Evolutionary conservation across 23 red algal genomes (phyloP).

Genomic region (Chondrus crispus): DNA sequence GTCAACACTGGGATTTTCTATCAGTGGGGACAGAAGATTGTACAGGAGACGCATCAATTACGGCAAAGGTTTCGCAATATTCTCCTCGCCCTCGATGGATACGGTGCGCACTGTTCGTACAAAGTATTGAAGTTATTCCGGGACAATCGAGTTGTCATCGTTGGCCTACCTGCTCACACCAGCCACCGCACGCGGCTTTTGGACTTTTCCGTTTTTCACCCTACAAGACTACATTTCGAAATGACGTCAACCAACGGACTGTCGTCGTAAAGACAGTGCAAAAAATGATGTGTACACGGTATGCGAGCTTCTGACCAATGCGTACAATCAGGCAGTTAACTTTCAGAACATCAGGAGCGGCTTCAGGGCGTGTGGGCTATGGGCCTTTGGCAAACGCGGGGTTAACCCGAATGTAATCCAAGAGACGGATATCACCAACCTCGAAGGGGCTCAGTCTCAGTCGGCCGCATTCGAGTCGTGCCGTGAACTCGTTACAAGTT

Average conservation of each 20-base stretch:
- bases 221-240: not conserved
- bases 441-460: not conserved
- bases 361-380: not conserved
- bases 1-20: not conserved
- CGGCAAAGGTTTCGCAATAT: not conserved
- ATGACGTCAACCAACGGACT: not conserved
- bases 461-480: not conserved
- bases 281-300: slow-evolving; percentile 8
- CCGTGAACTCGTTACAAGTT: not conserved
- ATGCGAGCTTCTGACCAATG: not conserved
- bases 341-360: not conserved
- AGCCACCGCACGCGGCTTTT: not conserved
- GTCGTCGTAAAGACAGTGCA: not conserved
- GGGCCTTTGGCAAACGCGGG: not conserved
- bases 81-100: not conserved
- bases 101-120: not conserved
- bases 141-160: not conserved
- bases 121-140: not conserved
- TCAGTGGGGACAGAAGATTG: not conserved
- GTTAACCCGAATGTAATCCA: not conserved
- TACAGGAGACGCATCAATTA: not conserved
- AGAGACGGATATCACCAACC: not conserved
- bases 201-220: not conserved
- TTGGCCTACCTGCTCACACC: not conserved
- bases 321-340: not conserved